Evolutionary conservation across 768 basidiomycete genomes (phyloP), one percentile per base, ranked within the genome.

Genomic region (Chiua virens): DNA sequence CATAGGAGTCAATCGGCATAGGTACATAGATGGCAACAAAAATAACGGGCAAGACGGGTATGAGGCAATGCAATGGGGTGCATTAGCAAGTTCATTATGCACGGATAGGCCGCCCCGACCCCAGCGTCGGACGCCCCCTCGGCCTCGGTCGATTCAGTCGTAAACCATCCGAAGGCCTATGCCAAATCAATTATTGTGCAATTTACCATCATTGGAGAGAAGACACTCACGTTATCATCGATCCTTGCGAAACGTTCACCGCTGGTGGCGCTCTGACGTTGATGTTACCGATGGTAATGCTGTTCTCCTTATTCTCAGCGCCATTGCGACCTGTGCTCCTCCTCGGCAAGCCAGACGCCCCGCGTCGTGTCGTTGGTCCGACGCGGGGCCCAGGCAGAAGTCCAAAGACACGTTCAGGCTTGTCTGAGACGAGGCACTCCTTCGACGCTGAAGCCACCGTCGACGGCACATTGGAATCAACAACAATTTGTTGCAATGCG

Each of bases 331-430:
- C 79, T 0, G 69, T 73, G 57, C 76, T 81, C 32, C 82, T 79
- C 70, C 88, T 89, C 37, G 82, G 70, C 82, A 79, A 83, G 2
- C 86, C 87, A 1, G 81, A 72, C 0, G 79, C 79, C 0, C 71
- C 74, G n/a, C 85, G 75, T 13, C 84, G 74, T 1, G 79, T 73
- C n/a, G 71, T 75, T 0, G 83, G 83, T 3, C 71, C 75, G 41
- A 83, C 79, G 22, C 79, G 73, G 15, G 83, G 76, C 10, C 83
- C 79, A 6, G 70, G 43, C 4, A 61, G 57, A 14, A 57, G 65
- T 43, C 50, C 59, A 48, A 62, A 62, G 17, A 52, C 52, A 52
- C 54, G 65, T 23, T 50, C 65, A 34, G 55, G 65, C 46, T 72
- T 73, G 56, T 62, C 60, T 21, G 69, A 66, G 15, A 47, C 2